phyloP scores from a whole-genome alignment of 352 stramenopile genomes.

The Pythium coloratum region DNA sequence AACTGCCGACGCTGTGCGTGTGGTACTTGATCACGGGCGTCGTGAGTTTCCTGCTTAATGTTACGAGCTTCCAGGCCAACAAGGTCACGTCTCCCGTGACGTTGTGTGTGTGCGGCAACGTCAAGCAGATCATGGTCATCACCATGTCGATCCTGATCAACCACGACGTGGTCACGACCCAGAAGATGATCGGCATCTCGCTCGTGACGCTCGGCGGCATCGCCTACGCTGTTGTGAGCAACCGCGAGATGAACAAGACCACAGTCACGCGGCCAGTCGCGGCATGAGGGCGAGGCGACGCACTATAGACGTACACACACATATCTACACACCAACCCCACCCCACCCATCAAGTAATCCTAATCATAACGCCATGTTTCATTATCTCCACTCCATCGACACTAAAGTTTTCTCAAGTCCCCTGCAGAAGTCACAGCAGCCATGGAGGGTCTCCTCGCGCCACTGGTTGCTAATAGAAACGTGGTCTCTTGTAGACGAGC shows the following conservation, averaged over 20 bases:
- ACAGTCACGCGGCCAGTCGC: constrained; percentile 29
- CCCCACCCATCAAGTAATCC: neutral
- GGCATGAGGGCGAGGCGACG: constrained; percentile 6
- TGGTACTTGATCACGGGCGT: constrained; percentile 88
- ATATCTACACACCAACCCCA: neutral
- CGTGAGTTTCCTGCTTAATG: constrained; percentile 92
- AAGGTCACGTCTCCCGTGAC: constrained; percentile 94
- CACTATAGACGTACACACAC: neutral
- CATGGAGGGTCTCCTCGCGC: too few species aligned
- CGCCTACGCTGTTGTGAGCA: constrained; percentile 80
- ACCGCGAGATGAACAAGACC: constrained; percentile 67
- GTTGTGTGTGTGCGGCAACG: constrained; percentile 92
- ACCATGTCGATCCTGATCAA: constrained; percentile 80
- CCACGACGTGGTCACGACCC: constrained; percentile 62
- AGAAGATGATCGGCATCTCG: constrained; percentile 69
- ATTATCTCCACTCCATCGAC: too few species aligned
- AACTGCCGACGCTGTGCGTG: constrained; percentile 50
- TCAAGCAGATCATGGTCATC: constrained; percentile 93
- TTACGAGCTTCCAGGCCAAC: constrained; percentile 94
- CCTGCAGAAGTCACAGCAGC: too few species aligned
- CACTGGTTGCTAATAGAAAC: too few species aligned
- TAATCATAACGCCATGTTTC: neutral
- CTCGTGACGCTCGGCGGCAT: constrained; percentile 66
- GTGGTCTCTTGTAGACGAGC: too few species aligned
- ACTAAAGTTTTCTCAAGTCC: too few species aligned